Conservation (phyloP, 352 stramenopile species). For the Phytophthora podocarpi region DNA sequence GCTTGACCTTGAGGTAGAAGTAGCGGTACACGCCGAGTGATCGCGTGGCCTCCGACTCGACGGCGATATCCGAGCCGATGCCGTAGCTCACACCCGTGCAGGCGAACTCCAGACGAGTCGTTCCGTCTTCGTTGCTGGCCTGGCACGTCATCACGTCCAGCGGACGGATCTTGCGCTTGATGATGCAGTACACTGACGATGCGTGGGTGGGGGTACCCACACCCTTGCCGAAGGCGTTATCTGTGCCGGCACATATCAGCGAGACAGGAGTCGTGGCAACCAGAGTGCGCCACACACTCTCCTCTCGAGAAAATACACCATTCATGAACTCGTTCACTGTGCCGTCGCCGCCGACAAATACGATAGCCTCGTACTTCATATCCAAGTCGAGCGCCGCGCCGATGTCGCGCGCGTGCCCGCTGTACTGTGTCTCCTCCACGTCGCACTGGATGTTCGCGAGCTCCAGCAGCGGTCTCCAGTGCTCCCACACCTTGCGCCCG, state of each 20-base stretch:
- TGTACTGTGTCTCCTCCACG: slow-evolving; percentile 78
- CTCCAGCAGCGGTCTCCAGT: slow-evolving; percentile 63
- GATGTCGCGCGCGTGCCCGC: slow-evolving; percentile 75
- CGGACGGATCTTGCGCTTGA: slow-evolving; percentile 83
- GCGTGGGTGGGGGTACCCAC: slow-evolving; percentile 72
- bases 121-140: slow-evolving; percentile 47
- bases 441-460: slow-evolving; percentile 74
- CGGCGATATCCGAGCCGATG: slow-evolving; percentile 74
- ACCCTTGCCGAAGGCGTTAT: slow-evolving; percentile 80
- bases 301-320: slow-evolving; percentile 70
- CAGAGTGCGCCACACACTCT: slow-evolving; percentile 72
- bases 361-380: slow-evolving; percentile 74
- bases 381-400: slow-evolving; percentile 57
- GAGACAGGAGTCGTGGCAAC: slow-evolving; percentile 77
- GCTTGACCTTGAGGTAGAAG: slow-evolving; percentile 76
- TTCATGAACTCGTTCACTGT: slow-evolving; percentile 90
- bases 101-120: slow-evolving; percentile 64
- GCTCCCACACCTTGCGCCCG: slow-evolving; percentile 65
- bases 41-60: slow-evolving; percentile 72
- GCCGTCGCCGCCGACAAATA: slow-evolving; percentile 79
- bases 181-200: slow-evolving; percentile 75
- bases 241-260: slow-evolving; percentile 70
- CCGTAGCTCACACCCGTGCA: slow-evolving; percentile 80
- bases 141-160: slow-evolving; percentile 73
- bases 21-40: slow-evolving; percentile 80